phyloP scores from a whole-genome alignment of 2,329 filamentous ascomycete genomes.

The Colletotrichum viniferum region DNA sequence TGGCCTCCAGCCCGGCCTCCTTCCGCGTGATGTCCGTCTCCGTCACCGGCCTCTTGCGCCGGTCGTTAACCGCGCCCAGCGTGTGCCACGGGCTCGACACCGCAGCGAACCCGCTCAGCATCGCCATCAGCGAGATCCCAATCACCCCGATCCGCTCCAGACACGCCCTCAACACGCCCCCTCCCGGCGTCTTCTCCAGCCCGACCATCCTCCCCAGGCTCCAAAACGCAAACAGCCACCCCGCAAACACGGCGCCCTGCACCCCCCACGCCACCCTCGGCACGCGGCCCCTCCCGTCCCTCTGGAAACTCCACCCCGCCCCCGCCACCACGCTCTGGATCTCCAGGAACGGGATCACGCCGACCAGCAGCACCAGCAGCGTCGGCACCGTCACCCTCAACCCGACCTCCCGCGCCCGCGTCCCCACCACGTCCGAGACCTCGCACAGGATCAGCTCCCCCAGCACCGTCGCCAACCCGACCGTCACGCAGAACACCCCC shows the following conservation, averaged over 20 bases:
- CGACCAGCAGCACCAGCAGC: conserved; percentile 73
- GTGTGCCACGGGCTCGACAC: conserved; percentile 87
- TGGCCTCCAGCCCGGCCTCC: conserved; percentile 77
- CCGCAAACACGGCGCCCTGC: conserved; percentile 64
- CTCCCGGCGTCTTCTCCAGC: conserved; percentile 28
- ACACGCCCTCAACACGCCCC: conserved; percentile 54
- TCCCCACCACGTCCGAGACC: conserved; percentile 76
- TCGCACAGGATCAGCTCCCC: conserved; percentile 84
- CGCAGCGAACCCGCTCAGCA: conserved; percentile 88
- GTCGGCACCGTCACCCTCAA: conserved; percentile 73
- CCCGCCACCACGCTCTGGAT: conserved; percentile 67
- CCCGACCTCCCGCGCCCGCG: conserved; percentile 69
- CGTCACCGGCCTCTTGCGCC: conserved; percentile 62
- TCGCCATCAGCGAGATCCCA: conserved; percentile 84
- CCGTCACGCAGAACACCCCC: conserved; percentile 75
- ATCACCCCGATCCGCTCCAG: conserved; percentile 80
- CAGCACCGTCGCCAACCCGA: conserved; percentile 77
- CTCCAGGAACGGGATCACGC: conserved; percentile 80
- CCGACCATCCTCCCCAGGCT: conserved; percentile 68
- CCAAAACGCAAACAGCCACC: conserved; percentile 81
- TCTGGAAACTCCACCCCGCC: conserved; percentile 66
- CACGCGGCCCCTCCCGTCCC: conserved; percentile 59
- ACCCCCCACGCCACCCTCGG: conserved; percentile 68
- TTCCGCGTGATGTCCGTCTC: conserved; percentile 79
- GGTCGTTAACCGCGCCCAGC: conserved; percentile 66